Evolutionary conservation across 768 basidiomycete genomes (phyloP).

Genomic region (Boletus eberwhitei): DNA sequence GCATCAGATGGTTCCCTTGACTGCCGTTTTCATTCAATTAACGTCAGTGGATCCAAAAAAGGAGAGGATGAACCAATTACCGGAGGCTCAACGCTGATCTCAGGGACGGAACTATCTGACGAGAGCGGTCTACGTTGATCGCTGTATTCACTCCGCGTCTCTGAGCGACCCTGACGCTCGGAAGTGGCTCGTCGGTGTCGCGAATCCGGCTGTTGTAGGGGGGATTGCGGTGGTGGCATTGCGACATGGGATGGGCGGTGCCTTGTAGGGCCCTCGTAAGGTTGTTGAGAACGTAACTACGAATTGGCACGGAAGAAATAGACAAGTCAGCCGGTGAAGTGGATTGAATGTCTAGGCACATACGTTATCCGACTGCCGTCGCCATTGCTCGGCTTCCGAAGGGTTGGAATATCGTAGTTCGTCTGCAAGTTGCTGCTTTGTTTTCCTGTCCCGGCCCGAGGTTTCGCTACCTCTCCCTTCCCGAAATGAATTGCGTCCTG

Average conservation of each 20-base stretch:
- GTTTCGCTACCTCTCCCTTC: conserved; percentile 20
- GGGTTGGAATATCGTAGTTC: conserved; percentile 36
- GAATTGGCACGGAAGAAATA: not conserved
- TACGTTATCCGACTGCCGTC: conserved; percentile 23
- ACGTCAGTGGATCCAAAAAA: conserved; percentile 14
- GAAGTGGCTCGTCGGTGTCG: conserved; percentile 20
- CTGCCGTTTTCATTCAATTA: conserved; percentile 14
- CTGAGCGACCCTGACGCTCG: conserved; percentile 26
- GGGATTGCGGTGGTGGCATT: conserved; percentile 27
- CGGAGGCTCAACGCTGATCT: conserved; percentile 31
- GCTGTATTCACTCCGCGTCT: conserved; percentile 13
- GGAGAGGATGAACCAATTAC: conserved; percentile 17
- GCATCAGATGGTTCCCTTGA: conserved; percentile 33
- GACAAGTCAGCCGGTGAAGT: not conserved
- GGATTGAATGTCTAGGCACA: not conserved
- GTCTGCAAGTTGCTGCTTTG: conserved; percentile 33
- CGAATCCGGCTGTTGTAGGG: conserved; percentile 13
- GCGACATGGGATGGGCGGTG: conserved; percentile 21
- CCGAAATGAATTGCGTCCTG: conserved; percentile 10
- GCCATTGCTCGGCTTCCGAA: conserved; percentile 30
- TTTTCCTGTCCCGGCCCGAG: conserved; percentile 10
- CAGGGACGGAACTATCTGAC: conserved; percentile 35
- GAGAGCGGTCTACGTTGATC: conserved; percentile 26
- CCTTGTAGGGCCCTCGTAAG: conserved; percentile 8
- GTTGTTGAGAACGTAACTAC: conserved; percentile 20